phyloP scores from a whole-genome alignment of 2,329 filamentous ascomycete species.

The Rugonectria rugulosa region DNA sequence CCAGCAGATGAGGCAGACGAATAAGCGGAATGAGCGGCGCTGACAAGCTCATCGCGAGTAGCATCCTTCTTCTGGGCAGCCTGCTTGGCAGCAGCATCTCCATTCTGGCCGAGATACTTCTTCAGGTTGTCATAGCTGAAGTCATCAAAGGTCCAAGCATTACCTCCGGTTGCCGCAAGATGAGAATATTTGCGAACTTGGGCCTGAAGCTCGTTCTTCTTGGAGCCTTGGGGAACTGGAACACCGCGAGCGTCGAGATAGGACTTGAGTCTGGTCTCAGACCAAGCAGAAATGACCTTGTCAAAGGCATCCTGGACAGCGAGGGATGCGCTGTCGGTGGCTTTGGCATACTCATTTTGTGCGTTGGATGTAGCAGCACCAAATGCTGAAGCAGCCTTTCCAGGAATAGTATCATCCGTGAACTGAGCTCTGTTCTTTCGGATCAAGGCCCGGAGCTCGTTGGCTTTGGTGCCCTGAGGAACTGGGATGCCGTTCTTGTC shows the following conservation, averaged over 20 bases:
- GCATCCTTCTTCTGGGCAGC: slow-evolving; percentile 68
- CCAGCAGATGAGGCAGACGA: slow-evolving; percentile 65
- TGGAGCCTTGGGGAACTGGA: slow-evolving; percentile 75
- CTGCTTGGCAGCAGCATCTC: slow-evolving; percentile 64
- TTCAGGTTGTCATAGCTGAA: slow-evolving; percentile 76
- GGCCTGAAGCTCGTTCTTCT: slow-evolving; percentile 76
- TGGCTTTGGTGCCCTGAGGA: slow-evolving; percentile 88
- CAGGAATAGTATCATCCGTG: slow-evolving; percentile 68
- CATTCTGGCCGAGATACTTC: slow-evolving; percentile 59
- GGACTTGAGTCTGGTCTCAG: slow-evolving; percentile 78
- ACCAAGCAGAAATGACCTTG: slow-evolving; percentile 68
- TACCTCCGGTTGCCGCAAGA: slow-evolving; percentile 73
- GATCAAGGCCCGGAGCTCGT: slow-evolving; percentile 88
- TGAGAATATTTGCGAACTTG: slow-evolving; percentile 77
- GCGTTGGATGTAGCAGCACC: slow-evolving; percentile 79
- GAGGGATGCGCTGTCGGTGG: slow-evolving; percentile 72
- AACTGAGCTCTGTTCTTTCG: slow-evolving; percentile 84
- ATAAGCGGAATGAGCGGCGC: slow-evolving; percentile 68
- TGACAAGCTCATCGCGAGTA: slow-evolving; percentile 76
- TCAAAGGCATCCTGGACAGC: slow-evolving; percentile 74
- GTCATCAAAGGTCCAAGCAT: slow-evolving; percentile 82
- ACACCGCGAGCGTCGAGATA: slow-evolving; percentile 81
- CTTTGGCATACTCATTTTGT: slow-evolving; percentile 78
- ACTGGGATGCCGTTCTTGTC: slow-evolving; percentile 89
- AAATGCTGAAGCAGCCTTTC: slow-evolving; percentile 65